Conservation (phyloP, 805 yeast species). For the Blastobotrys parvus region DNA sequence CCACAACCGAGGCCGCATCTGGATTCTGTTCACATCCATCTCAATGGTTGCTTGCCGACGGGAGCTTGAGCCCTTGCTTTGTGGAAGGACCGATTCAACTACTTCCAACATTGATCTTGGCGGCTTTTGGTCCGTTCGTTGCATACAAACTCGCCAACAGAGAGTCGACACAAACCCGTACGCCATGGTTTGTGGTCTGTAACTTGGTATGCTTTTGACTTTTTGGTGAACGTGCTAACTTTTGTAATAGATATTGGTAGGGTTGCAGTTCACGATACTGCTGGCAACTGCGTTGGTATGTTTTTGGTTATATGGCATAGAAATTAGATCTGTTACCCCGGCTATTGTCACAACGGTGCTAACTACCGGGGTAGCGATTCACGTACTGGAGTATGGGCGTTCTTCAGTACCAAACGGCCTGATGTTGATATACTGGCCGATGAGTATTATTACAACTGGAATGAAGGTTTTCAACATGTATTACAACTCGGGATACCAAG, state of each 20-base stretch:
- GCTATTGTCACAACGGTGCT: conserved; percentile 4
- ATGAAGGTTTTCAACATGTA: conserved; percentile 12
- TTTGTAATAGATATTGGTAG: conserved; percentile 2
- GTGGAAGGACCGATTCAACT: conserved; percentile 11
- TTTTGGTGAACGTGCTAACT: neutral
- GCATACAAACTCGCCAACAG: conserved; percentile 1
- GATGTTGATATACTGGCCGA: conserved; percentile 12
- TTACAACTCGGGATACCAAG: conserved; percentile 1
- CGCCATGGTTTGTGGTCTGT: neutral
- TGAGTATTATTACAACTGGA: conserved; percentile 6
- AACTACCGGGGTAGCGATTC: conserved; percentile 7
- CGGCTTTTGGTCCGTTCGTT: conserved; percentile 5
- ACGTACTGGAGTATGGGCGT: conserved; percentile 10
- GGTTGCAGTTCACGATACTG: conserved; percentile 4
- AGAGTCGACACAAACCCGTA: neutral
- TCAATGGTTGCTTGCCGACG: conserved; percentile 6
- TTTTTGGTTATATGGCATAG: conserved; percentile 4
- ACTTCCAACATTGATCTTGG: conserved; percentile 9
- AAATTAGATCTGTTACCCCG: conserved; percentile 7
- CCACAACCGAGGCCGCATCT: too few species aligned
- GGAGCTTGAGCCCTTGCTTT: conserved; percentile 16
- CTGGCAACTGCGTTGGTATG: conserved; percentile 2
- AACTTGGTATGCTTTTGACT: conserved; percentile 3
- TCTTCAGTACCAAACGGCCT: conserved; percentile 13
- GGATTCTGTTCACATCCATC: neutral